A percentile compares a stretch with the other conserved stretches of the same genome.
These are phyloP conservation scores for Harringtonia aguacate DNA, from an alignment of 2,329 filamentous ascomycete genomes.

Conservation along the genomic window DNA sequence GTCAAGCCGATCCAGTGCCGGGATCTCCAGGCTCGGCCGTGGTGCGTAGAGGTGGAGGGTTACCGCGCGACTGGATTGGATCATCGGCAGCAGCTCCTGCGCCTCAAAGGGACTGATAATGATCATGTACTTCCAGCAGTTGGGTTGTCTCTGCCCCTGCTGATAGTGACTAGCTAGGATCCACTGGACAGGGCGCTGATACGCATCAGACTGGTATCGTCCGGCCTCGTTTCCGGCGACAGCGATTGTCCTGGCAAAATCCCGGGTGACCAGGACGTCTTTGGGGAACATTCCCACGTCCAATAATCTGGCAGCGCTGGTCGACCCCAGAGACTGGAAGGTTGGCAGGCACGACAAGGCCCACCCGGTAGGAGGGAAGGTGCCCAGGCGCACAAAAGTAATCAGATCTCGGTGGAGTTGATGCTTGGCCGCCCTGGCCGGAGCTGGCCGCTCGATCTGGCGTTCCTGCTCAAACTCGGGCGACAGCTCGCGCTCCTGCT, in stretches of 20 bases:
- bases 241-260: too few species aligned
- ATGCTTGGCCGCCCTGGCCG: conserved; percentile 28
- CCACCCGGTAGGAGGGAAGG: conserved; percentile 12
- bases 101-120: conserved; percentile 54
- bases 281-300: too few species aligned
- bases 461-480: conserved; percentile 53
- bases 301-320: not conserved
- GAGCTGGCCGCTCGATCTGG: conserved; percentile 37
- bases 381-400: conserved; percentile 27
- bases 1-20: conserved; percentile 31
- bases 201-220: conserved; percentile 15
- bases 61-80: conserved; percentile 24
- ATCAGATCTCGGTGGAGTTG: conserved; percentile 29
- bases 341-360: not conserved
- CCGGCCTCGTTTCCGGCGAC: too few species aligned
- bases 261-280: too few species aligned
- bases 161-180: conserved; percentile 29
- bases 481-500: conserved; percentile 58
- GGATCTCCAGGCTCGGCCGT: conserved; percentile 24
- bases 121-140: conserved; percentile 24
- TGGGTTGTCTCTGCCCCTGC: not conserved
- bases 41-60: conserved; percentile 42
- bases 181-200: conserved; percentile 44
- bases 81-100: conserved; percentile 29
- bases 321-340: not conserved